These are phyloP conservation scores for Verticillium nonalfalfae DNA, from an alignment of 2,329 filamentous ascomycete genomes.

Conservation along the genomic window DNA sequence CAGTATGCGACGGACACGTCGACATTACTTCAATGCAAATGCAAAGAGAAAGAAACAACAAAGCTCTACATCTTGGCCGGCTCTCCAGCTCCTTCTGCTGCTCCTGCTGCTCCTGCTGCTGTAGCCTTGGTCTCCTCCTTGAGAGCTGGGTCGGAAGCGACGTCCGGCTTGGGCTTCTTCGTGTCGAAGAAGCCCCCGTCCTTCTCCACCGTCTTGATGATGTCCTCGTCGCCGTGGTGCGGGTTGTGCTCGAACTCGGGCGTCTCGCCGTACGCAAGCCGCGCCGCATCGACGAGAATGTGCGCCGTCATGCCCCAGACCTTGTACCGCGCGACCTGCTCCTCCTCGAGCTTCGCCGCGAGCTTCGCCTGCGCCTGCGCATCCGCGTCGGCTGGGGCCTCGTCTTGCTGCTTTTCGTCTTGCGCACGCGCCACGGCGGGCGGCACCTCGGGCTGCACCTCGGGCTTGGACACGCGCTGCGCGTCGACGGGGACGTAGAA, in stretches of 20 bases:
- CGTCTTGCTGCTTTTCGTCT: slow-evolving; percentile 4
- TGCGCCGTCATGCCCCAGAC: slow-evolving; percentile 95
- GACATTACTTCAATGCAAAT: neutral
- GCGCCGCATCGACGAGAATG: slow-evolving; percentile 81
- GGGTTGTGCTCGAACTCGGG: slow-evolving; percentile 73
- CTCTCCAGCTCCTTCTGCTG: neutral
- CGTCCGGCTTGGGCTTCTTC: slow-evolving; percentile 23
- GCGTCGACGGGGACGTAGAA: slow-evolving; percentile 80
- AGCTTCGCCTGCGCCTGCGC: slow-evolving; percentile 29
- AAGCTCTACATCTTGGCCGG: slow-evolving; percentile 10
- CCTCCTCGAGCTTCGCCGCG: slow-evolving; percentile 37
- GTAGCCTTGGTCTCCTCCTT: slow-evolving; percentile 9
- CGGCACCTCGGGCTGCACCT: no score
- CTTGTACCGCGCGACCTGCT: slow-evolving; percentile 56
- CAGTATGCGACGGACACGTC: neutral
- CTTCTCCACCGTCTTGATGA: slow-evolving; percentile 39
- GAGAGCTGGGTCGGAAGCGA: neutral
- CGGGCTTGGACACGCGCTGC: slow-evolving; percentile 55
- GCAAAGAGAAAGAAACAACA: neutral
- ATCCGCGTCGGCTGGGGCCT: neutral
- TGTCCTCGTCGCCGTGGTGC: slow-evolving; percentile 44
- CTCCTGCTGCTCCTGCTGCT: neutral
- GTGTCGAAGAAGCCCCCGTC: slow-evolving; percentile 41
- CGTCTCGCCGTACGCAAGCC: slow-evolving; percentile 74
- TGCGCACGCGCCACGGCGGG: neutral